Percentiles rank a stretch among this genome's conserved stretches.
Conservation (phyloP, 768 basidiomycete genomes). For the Leccinellum rugosiceps region DNA sequence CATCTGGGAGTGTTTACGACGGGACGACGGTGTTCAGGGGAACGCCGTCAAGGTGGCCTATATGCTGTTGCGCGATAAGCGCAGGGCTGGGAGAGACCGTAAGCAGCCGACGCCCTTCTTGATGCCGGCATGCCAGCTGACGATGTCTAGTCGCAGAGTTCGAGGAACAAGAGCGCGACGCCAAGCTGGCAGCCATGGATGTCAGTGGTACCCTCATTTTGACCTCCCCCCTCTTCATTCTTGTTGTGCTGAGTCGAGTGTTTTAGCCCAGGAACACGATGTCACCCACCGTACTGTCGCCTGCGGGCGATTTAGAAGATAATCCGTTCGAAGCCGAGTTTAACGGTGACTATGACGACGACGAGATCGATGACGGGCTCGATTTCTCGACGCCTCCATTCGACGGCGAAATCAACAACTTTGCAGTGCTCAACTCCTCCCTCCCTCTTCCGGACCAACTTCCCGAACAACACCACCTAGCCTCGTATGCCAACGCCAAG, state of each 20-base stretch:
- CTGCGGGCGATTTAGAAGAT: slow-evolving; percentile 61
- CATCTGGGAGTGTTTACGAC: slow-evolving; percentile 80
- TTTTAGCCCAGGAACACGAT: slow-evolving; percentile 64
- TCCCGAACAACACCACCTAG: slow-evolving; percentile 67
- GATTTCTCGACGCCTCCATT: slow-evolving; percentile 44
- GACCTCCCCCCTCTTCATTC: not conserved
- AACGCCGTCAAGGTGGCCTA: slow-evolving; percentile 98
- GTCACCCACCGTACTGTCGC: slow-evolving; percentile 66
- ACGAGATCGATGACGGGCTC: slow-evolving; percentile 55
- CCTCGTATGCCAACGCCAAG: slow-evolving; percentile 58
- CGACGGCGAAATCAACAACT: slow-evolving; percentile 50
- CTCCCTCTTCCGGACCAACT: slow-evolving; percentile 67
- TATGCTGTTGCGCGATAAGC: slow-evolving; percentile 87
- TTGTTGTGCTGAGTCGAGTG: not conserved
- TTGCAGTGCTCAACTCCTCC: slow-evolving; percentile 88
- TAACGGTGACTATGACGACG: slow-evolving; percentile 38
- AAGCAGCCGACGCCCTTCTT: slow-evolving; percentile 32
- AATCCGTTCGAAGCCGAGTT: slow-evolving; percentile 85
- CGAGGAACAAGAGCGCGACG: slow-evolving; percentile 85
- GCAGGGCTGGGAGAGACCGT: slow-evolving; percentile 81
- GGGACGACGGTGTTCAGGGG: slow-evolving; percentile 81
- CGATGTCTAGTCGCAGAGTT: slow-evolving; percentile 58
- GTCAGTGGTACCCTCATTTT: slow-evolving; percentile 41
- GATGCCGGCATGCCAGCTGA: slow-evolving; percentile 10
- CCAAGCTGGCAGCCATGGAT: slow-evolving; percentile 75